Evolutionary conservation across 148 eudicot species (phyloP).

Genomic region (Cornus controversa): DNA sequence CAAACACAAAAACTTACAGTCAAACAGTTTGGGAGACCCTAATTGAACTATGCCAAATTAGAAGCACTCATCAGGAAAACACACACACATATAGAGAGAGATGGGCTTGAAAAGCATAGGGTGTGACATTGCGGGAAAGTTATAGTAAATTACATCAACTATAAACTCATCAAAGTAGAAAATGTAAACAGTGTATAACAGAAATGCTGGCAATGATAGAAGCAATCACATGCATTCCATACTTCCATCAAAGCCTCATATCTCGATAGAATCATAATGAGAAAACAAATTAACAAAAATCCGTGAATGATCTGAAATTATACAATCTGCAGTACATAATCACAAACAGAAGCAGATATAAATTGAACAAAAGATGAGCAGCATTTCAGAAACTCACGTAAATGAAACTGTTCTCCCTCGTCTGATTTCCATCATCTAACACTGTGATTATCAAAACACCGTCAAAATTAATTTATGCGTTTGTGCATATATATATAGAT

Average conservation of each 20-base stretch:
- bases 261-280: neutral
- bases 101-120: neutral
- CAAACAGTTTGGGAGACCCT: neutral
- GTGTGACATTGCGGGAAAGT: neutral
- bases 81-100: too few relatives aligned
- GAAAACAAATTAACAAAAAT: neutral
- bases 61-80: too few relatives aligned
- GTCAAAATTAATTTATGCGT: neutral
- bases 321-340: neutral
- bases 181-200: neutral
- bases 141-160: neutral
- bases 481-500: neutral
- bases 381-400: slow-evolving; percentile 56
- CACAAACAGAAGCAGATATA: neutral
- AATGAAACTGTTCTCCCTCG: slow-evolving; percentile 86
- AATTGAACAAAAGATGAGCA: slow-evolving; percentile 7
- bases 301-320: neutral
- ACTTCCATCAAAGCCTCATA: neutral
- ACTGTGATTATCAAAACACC: slow-evolving; percentile 43
- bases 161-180: too few relatives aligned
- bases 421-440: slow-evolving; percentile 82
- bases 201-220: neutral
- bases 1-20: neutral
- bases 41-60: neutral
- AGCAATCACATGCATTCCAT: neutral